A percentile compares a stretch with the other conserved stretches of the same genome.
Evolutionary conservation across 768 basidiomycete genomes (phyloP).

Genomic region (Rhodotorula paludigena): DNA sequence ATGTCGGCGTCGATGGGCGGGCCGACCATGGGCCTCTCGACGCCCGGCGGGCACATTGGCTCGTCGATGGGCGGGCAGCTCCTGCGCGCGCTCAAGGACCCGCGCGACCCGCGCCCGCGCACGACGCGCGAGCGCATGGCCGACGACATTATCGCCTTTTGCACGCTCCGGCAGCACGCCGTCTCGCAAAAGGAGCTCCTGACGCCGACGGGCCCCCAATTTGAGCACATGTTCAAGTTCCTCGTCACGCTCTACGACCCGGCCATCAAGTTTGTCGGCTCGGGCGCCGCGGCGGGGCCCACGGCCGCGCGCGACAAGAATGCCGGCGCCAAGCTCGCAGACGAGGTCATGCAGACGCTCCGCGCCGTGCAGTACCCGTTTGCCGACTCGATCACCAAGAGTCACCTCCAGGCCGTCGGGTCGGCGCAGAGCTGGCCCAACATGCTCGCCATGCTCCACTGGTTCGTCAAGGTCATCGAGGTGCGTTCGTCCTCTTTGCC

Average conservation of each 20-base stretch:
- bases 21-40: not conserved
- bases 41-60: constrained; percentile 22
- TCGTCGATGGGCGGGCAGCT: not conserved
- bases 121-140: constrained; percentile 20
- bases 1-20: constrained; percentile 4
- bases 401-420: constrained; percentile 80
- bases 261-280: constrained; percentile 44
- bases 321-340: constrained; percentile 58
- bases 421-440: constrained; percentile 89
- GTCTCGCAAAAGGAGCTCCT: constrained; percentile 57
- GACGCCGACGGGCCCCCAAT: constrained; percentile 80
- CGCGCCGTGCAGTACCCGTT: constrained; percentile 77
- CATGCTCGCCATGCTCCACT: constrained; percentile 80
- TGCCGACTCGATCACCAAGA: constrained; percentile 69
- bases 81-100: constrained; percentile 5
- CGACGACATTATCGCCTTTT: constrained; percentile 38
- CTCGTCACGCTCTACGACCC: constrained; percentile 68
- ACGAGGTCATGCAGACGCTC: constrained; percentile 72
- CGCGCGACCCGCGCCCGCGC: constrained; percentile 13
- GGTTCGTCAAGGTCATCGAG: constrained; percentile 81
- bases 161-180: constrained; percentile 33
- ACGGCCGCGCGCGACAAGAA: constrained; percentile 47
- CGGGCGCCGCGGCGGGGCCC: constrained; percentile 48
- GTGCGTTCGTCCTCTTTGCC: constrained; percentile 48
- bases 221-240: constrained; percentile 74